phyloP scores from a whole-genome alignment of 2,329 filamentous ascomycete genomes.

The Apiospora marii region DNA sequence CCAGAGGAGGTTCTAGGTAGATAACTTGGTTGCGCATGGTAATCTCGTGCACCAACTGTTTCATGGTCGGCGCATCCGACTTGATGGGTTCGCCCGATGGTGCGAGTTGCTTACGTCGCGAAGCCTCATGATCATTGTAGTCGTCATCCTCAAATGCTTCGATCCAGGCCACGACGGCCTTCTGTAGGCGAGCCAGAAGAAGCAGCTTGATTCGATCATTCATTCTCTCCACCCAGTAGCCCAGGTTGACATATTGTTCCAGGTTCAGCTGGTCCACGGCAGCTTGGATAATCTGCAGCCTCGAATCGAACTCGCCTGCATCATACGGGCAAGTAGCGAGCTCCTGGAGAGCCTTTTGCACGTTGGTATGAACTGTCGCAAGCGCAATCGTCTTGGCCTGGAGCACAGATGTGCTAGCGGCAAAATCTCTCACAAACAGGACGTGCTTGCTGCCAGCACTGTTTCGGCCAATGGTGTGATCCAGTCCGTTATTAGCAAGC shows the following conservation, averaged over 20 bases:
- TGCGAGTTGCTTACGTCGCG: slow-evolving; percentile 58
- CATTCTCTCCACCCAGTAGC: slow-evolving; percentile 86
- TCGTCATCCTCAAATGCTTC: slow-evolving; percentile 76
- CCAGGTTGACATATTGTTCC: slow-evolving; percentile 93
- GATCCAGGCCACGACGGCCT: slow-evolving; percentile 88
- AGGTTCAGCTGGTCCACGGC: slow-evolving; percentile 96
- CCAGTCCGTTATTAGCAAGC: slow-evolving; percentile 65
- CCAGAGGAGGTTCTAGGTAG: slow-evolving; percentile 91
- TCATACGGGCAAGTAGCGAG: slow-evolving; percentile 87
- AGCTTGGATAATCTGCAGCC: slow-evolving; percentile 85
- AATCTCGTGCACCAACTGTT: slow-evolving; percentile 84
- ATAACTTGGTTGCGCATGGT: slow-evolving; percentile 99
- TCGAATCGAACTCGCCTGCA: slow-evolving; percentile 77
- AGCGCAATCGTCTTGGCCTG: slow-evolving; percentile 87
- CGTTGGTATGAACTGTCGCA: slow-evolving; percentile 78
- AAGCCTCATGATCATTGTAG: slow-evolving; percentile 55
- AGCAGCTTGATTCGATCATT: slow-evolving; percentile 86
- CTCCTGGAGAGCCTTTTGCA: slow-evolving; percentile 83
- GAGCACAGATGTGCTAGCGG: slow-evolving; percentile 83
- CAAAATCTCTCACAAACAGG: slow-evolving; percentile 94
- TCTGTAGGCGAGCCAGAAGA: slow-evolving; percentile 81
- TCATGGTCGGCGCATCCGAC: slow-evolving; percentile 69
- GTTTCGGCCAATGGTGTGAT: slow-evolving; percentile 61
- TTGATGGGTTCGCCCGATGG: slow-evolving; percentile 53
- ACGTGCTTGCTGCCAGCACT: slow-evolving; percentile 90